Evolutionary conservation across 352 stramenopile species (phyloP), one percentile per base, ranked within the genome.

Genomic region (Pythium phragmiticola): DNA sequence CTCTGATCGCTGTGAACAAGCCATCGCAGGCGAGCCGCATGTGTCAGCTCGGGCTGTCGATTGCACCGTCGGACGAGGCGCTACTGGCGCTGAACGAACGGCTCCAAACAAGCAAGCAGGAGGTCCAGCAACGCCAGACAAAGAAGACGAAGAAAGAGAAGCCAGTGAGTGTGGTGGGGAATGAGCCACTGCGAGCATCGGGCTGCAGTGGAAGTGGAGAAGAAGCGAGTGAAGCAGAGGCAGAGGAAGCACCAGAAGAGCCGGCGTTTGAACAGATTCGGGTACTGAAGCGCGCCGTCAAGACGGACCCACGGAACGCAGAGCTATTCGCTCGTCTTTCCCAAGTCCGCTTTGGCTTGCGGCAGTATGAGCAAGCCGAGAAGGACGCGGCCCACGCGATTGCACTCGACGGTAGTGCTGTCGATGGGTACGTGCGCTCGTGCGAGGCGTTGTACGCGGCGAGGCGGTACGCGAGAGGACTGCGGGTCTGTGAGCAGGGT

Each of bases 401-500:
- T 30, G 26, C 30, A 34, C 34, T 65, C 0, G 51, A 65, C 23
- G n/a, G 30, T 0, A 4, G 6, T 11, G 9, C n/a, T 4, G 23
- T 39, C 8, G 56, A 62, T 33, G 57, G 34, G 2, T 70, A 70
- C 36, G 2, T 62, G 12, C n/a, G 48, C 14, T 65, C 57, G 11
- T 70, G 63, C 21, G 56, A 65, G 19, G 57, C 63, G 1, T 21
- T 70, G 49, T 70, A 59, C 19, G 56, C 41, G 14, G 7, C 51
- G 42, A 43, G 57, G 19, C 41, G 50, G 42, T 70, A 65, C 28
- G n/a, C 57, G 2, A 70, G 66, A 23, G 63, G 47, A 3, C 33
- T 61, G 6, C 55, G 56, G 17, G 63, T 70, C 0, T 65, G 63
- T 57, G 63, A 70, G 42, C 50, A 65, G 55, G 63, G 49, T 16